phyloP scores from a whole-genome alignment of 257 asterid genomes.

The Salvia miltiorrhiza region DNA sequence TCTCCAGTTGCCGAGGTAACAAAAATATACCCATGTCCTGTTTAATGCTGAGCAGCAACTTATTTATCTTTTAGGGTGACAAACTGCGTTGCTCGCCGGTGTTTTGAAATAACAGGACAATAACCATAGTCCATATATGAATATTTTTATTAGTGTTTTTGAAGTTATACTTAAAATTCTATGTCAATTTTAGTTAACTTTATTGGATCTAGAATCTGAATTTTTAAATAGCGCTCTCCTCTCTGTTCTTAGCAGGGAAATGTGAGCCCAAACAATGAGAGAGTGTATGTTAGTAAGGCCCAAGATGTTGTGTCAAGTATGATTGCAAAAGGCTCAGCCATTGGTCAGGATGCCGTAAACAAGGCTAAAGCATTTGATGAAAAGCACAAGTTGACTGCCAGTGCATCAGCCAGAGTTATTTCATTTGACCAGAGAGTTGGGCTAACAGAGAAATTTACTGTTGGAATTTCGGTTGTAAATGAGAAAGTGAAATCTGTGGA shows the following conservation, averaged over 20 bases:
- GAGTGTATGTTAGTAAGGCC: conserved; percentile 73
- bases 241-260: conserved; percentile 46
- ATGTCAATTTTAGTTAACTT: not conserved
- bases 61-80: not conserved
- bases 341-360: conserved; percentile 85
- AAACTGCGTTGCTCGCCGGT: not conserved
- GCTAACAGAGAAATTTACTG: conserved; percentile 71
- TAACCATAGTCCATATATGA: no score
- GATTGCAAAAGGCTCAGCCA: conserved; percentile 91
- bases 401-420: conserved; percentile 85
- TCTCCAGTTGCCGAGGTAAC: conserved; percentile 58
- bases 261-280: conserved; percentile 40
- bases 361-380: conserved; percentile 97
- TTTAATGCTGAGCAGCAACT: not conserved
- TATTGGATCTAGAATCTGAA: conserved; percentile 4
- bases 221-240: conserved; percentile 8
- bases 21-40: not conserved
- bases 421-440: conserved; percentile 88
- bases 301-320: conserved; percentile 87
- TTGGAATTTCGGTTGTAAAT: conserved; percentile 83
- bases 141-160: no score
- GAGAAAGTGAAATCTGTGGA: conserved; percentile 94
- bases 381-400: conserved; percentile 79
- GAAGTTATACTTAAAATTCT: not conserved
- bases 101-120: not conserved